Evolutionary conservation across 768 basidiomycete species (phyloP).

Genomic region (Rhizopogon roseolus): DNA sequence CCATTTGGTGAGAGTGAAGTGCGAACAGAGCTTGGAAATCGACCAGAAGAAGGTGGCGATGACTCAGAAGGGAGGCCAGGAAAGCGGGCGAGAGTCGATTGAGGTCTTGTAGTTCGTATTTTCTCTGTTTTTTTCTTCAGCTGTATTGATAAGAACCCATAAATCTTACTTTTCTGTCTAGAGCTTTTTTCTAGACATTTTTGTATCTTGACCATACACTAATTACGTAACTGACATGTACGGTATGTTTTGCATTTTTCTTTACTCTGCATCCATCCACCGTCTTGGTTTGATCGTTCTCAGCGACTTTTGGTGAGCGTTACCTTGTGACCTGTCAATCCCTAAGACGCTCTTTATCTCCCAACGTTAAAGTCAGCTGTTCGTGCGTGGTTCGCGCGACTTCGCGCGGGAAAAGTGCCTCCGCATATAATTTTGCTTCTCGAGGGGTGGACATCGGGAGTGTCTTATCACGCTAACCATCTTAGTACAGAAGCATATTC

Average conservation of each 20-base stretch:
- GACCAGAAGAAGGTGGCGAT: constrained; percentile 14
- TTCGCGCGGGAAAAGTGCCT: not conserved
- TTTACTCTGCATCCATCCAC: not conserved
- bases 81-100: constrained; percentile 29
- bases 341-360: not conserved
- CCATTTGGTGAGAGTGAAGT: constrained; percentile 11
- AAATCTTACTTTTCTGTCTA: not conserved
- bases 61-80: constrained; percentile 20
- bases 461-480: not conserved
- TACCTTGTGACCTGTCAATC: no score
- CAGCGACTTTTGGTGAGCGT: not conserved
- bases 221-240: not conserved
- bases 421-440: not conserved
- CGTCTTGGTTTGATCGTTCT: not conserved
- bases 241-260: no score
- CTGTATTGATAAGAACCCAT: constrained; percentile 1
- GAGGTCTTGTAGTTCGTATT: constrained; percentile 6
- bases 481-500: not conserved
- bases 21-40: constrained; percentile 16
- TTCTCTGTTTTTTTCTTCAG: not conserved
- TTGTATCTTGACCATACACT: not conserved
- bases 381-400: not conserved
- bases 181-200: not conserved
- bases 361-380: not conserved
- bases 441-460: no score